Evolutionary conservation across 176 grass and related monocot genomes (phyloP), one percentile per base, ranked within the genome.

Genomic region (Cenchrus purpureus): DNA sequence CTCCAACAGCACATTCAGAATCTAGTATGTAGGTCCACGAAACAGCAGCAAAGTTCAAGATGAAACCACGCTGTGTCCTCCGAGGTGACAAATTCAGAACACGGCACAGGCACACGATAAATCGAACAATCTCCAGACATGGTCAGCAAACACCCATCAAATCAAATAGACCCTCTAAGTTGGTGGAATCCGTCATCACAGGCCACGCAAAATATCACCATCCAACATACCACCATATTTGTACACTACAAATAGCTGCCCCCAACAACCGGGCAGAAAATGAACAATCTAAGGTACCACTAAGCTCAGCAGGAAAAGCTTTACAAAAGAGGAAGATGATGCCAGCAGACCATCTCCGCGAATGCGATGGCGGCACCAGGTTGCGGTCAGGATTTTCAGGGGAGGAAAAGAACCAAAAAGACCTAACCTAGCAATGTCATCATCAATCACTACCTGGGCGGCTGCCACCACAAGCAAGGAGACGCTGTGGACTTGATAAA

Each of bases 211-310:
- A 73, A 91, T 66, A 80, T 64, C 70, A 89, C 61, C 80, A 81
- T 89, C 84, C 65, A 78, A 77, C 76, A 92, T 62, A 62, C 70
- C 79, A 75, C 45, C 90, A 88, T 86, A 87, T 73, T 87, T 81
- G 87, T 89, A 87, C 87, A 92, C 84, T 89, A 92, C 54, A 84
- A 84, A 80, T 83, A 58, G 17, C 48, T 54, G 42, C 81, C 60
- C 32, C 32, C 74, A 5, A 57, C 52, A 75, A 74, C 54, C 20
- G 69, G 15, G 74, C 85, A 77, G 68, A n/a, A 80, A 70, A 80
- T 29, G 37, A 76, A 78, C 58, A 65, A 74, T 86, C 81, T 76
- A 91, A 76, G 81, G 74, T 79, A 79, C 79, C 76, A 79, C 32
- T 73, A 84, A 80, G 48, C 77, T 84, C 45, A 42, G 54, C 89